Conservation (phyloP, 441 rosid genomes). For the Manihot esculenta region DNA sequence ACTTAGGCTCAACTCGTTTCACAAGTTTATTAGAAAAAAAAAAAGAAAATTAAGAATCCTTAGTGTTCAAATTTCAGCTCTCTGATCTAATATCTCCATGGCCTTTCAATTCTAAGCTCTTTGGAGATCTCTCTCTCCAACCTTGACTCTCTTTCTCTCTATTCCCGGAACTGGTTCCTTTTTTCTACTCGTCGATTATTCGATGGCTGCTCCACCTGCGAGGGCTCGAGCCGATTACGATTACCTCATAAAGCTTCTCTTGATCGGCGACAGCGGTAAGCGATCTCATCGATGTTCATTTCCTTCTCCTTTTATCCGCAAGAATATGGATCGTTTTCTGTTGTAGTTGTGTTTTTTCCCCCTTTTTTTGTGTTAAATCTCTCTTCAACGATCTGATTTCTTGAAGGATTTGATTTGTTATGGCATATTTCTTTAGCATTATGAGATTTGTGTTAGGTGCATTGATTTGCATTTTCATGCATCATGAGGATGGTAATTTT, state of each 20-base stretch:
- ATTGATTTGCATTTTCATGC: neutral
- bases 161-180: slow-evolving; percentile 8
- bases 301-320: neutral
- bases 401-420: neutral
- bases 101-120: slow-evolving; percentile 22
- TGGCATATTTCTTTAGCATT: neutral
- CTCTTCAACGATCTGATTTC: slow-evolving; percentile 10
- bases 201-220: slow-evolving; percentile 42
- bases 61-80: too few relatives aligned
- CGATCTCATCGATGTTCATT: neutral
- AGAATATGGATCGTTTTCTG: neutral
- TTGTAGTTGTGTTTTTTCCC: neutral
- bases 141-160: neutral
- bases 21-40: too few relatives aligned
- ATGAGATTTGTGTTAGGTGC: neutral
- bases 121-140: slow-evolving; percentile 7
- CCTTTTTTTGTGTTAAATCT: neutral
- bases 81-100: slow-evolving; percentile 24
- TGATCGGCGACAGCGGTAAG: slow-evolving; percentile 39
- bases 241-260: slow-evolving; percentile 40
- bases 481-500: neutral
- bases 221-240: slow-evolving; percentile 41
- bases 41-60: too few relatives aligned
- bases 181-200: slow-evolving; percentile 7
- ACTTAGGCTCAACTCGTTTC: too few relatives aligned